Evolutionary conservation across 176 grass and related monocot genomes (phyloP).

Genomic region (Zoysia pacifica): DNA sequence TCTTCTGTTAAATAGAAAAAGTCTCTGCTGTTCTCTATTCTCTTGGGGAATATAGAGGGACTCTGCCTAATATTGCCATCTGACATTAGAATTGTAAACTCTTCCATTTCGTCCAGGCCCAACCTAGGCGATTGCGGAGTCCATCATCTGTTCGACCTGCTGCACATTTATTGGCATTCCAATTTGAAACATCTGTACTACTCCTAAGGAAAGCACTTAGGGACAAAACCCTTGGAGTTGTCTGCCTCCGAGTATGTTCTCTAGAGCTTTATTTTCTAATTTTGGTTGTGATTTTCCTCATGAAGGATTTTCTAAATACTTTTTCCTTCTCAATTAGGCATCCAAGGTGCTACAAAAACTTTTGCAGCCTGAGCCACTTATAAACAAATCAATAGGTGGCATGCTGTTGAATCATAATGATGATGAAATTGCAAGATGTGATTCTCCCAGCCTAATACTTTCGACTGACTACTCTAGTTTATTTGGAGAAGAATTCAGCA

Average conservation of each 20-base stretch:
- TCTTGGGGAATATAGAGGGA: slow-evolving; percentile 21
- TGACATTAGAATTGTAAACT: slow-evolving; percentile 21
- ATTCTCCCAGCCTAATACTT: slow-evolving; percentile 43
- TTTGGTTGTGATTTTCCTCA: slow-evolving; percentile 16
- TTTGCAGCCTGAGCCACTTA: slow-evolving; percentile 50
- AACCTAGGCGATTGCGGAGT: slow-evolving; percentile 74
- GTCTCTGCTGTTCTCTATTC: slow-evolving; percentile 22
- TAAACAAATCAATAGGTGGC: slow-evolving; percentile 40
- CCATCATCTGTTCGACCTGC: slow-evolving; percentile 66
- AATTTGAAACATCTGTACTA: slow-evolving; percentile 68
- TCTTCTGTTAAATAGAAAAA: background rate
- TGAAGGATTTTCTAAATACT: slow-evolving; percentile 21
- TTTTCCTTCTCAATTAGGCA: slow-evolving; percentile 59
- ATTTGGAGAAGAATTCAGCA: slow-evolving; percentile 82
- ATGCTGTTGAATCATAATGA: slow-evolving; percentile 27
- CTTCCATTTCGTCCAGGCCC: slow-evolving; percentile 57
- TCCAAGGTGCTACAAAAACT: slow-evolving; percentile 67
- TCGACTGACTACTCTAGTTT: slow-evolving; percentile 69
- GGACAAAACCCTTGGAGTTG: slow-evolving; percentile 74
- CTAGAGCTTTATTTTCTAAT: slow-evolving; percentile 33
- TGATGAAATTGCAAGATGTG: slow-evolving; percentile 62
- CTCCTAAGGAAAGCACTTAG: slow-evolving; percentile 85
- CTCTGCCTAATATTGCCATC: slow-evolving; percentile 6
- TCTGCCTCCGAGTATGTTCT: slow-evolving; percentile 77
- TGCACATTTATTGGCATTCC: slow-evolving; percentile 71